These are phyloP conservation scores for Skeletonema costatum DNA, from an alignment of 108 stramenopile species.

Conservation along the genomic window DNA sequence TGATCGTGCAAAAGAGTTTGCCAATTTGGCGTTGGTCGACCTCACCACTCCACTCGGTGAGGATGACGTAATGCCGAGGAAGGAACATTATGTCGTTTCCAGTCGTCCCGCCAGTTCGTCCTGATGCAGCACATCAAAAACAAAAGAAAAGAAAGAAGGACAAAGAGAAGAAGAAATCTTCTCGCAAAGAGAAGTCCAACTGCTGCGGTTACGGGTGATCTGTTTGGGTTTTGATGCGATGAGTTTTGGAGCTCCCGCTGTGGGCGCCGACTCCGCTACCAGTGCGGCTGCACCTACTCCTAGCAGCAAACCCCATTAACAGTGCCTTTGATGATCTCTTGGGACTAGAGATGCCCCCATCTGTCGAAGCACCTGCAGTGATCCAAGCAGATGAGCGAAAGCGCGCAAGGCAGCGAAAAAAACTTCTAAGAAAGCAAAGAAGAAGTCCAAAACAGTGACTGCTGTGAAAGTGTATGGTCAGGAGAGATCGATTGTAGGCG, in stretches of 20 bases:
- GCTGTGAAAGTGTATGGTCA: neutral
- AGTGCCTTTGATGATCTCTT: slow-evolving; percentile 83
- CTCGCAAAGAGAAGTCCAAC: slow-evolving; percentile 20
- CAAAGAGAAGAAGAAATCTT: slow-evolving; percentile 61
- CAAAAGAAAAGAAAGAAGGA: slow-evolving; percentile 61
- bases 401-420: neutral
- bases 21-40: slow-evolving; percentile 80
- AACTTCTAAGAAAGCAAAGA: neutral
- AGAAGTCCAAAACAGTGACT: neutral
- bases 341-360: slow-evolving; percentile 45
- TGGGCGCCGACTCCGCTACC: slow-evolving; percentile 5
- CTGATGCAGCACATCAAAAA: neutral
- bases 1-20: slow-evolving; percentile 52
- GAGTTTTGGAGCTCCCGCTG: slow-evolving; percentile 33
- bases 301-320: slow-evolving; percentile 48
- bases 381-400: neutral
- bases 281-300: neutral
- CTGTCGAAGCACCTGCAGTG: neutral
- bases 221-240: slow-evolving; percentile 59
- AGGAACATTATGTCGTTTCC: slow-evolving; percentile 69
- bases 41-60: slow-evolving; percentile 81
- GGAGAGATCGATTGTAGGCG: too few species aligned
- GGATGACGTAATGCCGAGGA: slow-evolving; percentile 84
- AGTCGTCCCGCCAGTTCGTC: slow-evolving; percentile 26
- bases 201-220: slow-evolving; percentile 16